A percentile compares a stretch with the other conserved stretches of the same genome.
Conservation (phyloP, 495 filamentous ascomycete genomes). For the Pyrenopolyporus hunteri region DNA sequence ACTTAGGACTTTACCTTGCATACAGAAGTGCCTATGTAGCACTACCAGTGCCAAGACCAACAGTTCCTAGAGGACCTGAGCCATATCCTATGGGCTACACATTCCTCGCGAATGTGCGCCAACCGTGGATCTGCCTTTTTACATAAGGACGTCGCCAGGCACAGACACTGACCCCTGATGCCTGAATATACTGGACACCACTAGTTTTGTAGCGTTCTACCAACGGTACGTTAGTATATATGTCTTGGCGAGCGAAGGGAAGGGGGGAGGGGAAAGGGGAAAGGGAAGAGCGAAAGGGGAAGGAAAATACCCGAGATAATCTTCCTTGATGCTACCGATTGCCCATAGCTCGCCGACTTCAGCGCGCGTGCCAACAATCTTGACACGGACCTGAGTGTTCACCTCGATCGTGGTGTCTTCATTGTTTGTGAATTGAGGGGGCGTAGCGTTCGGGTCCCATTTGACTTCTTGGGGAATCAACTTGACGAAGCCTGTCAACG, state of each 20-base stretch:
- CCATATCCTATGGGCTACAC: slow-evolving; percentile 17
- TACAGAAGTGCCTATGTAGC: slow-evolving; percentile 16
- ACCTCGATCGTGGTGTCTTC: slow-evolving; percentile 93
- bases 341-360: slow-evolving; percentile 95
- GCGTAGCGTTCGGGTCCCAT: slow-evolving; percentile 88
- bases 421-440: slow-evolving; percentile 83
- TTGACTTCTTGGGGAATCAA: slow-evolving; percentile 91
- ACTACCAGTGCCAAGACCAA: slow-evolving; percentile 15
- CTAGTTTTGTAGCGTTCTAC: slow-evolving; percentile 28
- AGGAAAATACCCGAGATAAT: slow-evolving; percentile 58
- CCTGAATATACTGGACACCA: background rate
- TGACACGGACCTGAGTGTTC: slow-evolving; percentile 88
- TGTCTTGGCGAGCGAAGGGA: background rate
- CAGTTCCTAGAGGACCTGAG: background rate
- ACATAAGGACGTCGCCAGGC: background rate
- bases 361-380: slow-evolving; percentile 87
- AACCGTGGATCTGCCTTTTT: background rate
- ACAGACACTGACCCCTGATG: background rate
- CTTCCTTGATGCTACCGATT: slow-evolving; percentile 96
- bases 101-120: background rate
- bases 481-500: slow-evolving; percentile 54
- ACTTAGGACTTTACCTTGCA: slow-evolving; percentile 26
- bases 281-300: background rate
- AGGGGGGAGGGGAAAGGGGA: background rate
- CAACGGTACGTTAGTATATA: slow-evolving; percentile 4